phyloP scores from a whole-genome alignment of 192 early-diverging fungal genomes.

The Entomortierella lignicola region DNA sequence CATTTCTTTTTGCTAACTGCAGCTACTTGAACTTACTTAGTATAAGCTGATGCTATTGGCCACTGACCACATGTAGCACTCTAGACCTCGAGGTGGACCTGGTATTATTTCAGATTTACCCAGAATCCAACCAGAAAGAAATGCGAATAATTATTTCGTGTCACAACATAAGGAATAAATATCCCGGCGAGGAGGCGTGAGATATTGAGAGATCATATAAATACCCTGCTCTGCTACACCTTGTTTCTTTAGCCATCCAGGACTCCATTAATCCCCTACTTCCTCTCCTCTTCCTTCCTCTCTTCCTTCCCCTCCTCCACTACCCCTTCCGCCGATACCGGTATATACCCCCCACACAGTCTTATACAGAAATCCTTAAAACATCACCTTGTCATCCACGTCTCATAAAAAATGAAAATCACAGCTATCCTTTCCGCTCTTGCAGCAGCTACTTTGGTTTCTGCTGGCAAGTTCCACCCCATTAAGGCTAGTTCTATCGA shows the following conservation, averaged over 20 bases:
- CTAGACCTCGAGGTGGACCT: too few relatives aligned
- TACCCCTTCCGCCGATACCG: neutral
- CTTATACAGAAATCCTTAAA: conserved; percentile 19
- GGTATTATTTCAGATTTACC: too few relatives aligned
- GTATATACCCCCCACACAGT: conserved; percentile 19
- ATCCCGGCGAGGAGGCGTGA: too few relatives aligned
- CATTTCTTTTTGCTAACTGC: too few relatives aligned
- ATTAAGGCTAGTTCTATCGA: conserved; percentile 2
- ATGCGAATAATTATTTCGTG: too few relatives aligned
- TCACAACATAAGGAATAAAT: too few relatives aligned
- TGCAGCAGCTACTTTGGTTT: conserved; percentile 47
- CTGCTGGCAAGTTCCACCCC: conserved; percentile 46
- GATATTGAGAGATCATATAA: neutral
- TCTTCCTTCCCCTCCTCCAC: neutral
- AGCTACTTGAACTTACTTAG: too few relatives aligned
- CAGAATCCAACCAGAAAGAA: too few relatives aligned
- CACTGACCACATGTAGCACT: too few relatives aligned
- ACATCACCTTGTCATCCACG: neutral
- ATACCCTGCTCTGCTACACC: neutral
- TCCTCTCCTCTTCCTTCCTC: neutral
- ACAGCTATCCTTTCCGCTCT: conserved; percentile 40
- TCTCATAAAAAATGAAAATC: conserved; percentile 28
- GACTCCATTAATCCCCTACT: conserved; percentile 12
- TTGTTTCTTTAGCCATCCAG: conserved; percentile 40
- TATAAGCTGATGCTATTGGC: too few relatives aligned